A percentile compares a stretch with the other conserved stretches of the same genome.
These are phyloP conservation scores for Heimioporus retisporus DNA, from an alignment of 1,284 basidiomycete genomes.

Conservation along the genomic window DNA sequence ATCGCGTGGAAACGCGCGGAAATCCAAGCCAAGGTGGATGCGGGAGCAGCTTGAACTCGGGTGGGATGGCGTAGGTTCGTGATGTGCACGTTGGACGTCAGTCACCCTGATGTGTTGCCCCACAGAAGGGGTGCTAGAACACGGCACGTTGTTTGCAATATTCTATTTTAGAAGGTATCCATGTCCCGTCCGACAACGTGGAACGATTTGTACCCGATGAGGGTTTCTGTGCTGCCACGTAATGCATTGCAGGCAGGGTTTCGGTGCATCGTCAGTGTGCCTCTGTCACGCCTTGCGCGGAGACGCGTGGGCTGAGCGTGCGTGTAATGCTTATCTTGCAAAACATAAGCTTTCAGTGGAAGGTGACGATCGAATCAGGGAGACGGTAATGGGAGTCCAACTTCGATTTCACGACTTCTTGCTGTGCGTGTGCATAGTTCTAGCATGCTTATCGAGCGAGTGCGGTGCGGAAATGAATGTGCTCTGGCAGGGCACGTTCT, in stretches of 20 bases:
- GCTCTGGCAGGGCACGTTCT: conserved; percentile 30
- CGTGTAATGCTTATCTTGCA: no score
- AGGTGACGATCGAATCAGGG: no score
- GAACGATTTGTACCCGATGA: background rate
- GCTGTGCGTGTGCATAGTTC: conserved; percentile 7
- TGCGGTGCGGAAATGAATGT: conserved; percentile 36
- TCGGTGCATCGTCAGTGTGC: background rate
- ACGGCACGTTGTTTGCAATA: conserved; percentile 22
- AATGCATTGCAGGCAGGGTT: conserved; percentile 3
- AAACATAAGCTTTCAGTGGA: no score
- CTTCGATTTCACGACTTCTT: conserved; percentile 30
- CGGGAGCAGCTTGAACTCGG: conserved; percentile 29
- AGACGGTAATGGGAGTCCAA: background rate
- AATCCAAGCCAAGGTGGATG: conserved; percentile 53
- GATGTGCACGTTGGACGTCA: conserved; percentile 12
- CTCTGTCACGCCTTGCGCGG: background rate
- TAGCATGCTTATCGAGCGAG: conserved; percentile 12
- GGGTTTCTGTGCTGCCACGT: conserved; percentile 11
- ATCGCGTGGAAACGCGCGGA: conserved; percentile 70
- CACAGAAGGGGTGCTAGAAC: conserved; percentile 19
- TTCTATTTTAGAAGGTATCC: conserved; percentile 27
- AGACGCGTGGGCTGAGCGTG: background rate
- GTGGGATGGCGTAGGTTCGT: conserved; percentile 35
- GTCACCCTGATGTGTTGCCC: conserved; percentile 21
- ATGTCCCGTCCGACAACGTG: conserved; percentile 20